These are phyloP conservation scores for Crithidia fasciculata DNA, from an alignment of 208 protist species.

Conservation along the genomic window DNA sequence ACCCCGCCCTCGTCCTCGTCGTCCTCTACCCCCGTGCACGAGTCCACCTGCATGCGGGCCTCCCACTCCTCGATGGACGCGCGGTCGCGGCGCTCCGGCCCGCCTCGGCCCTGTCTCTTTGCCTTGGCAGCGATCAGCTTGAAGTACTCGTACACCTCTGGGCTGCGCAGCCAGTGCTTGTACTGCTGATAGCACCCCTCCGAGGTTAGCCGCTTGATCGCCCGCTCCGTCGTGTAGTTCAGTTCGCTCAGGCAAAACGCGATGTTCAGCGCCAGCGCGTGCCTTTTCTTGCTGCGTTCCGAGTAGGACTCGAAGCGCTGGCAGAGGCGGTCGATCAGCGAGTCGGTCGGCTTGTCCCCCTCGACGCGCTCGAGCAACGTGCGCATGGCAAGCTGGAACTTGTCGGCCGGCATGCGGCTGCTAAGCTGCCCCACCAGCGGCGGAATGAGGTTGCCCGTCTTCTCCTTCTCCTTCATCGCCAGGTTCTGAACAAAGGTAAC, in stretches of 20 bases:
- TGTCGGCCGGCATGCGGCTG: conserved; percentile 75
- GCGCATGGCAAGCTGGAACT: conserved; percentile 87
- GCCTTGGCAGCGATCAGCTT: conserved; percentile 80
- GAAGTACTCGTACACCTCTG: conserved; percentile 81
- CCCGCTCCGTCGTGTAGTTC: conserved; percentile 79
- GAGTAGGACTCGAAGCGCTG: conserved; percentile 85
- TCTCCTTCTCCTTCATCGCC: conserved; percentile 89
- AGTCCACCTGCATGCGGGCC: conserved; percentile 64
- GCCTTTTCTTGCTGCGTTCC: conserved; percentile 77
- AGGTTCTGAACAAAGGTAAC: conserved; percentile 90
- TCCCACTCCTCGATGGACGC: conserved; percentile 88
- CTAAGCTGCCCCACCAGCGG: conserved; percentile 81
- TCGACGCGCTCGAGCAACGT: conserved; percentile 88
- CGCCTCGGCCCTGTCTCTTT: conserved; percentile 57
- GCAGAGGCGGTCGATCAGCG: conserved; percentile 86
- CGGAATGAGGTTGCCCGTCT: conserved; percentile 89
- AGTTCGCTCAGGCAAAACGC: conserved; percentile 88
- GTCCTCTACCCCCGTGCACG: conserved; percentile 26
- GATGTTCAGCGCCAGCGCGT: conserved; percentile 75
- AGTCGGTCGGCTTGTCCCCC: conserved; percentile 90
- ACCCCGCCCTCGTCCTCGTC: conserved; percentile 5
- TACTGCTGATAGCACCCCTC: conserved; percentile 90
- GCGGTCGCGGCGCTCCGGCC: conserved; percentile 71
- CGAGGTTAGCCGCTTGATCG: conserved; percentile 80
- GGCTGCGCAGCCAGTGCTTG: conserved; percentile 83